Conservation (phyloP, 257 asterid species). For the Plantago major region DNA sequence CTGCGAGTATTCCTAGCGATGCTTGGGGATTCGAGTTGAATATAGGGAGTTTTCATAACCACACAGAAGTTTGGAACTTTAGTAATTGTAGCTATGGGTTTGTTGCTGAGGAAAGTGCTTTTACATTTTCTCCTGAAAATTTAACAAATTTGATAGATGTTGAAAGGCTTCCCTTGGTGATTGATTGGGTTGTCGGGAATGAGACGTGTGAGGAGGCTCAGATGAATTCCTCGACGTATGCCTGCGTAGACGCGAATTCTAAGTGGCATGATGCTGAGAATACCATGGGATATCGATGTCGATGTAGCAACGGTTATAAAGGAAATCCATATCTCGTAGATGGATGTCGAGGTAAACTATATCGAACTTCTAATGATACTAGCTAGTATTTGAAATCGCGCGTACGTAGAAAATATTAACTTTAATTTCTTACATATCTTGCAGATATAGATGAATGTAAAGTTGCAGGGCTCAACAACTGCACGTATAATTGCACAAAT, state of each 20-base stretch:
- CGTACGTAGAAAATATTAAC: too few species aligned
- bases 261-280: not conserved
- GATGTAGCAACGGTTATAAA: constrained; percentile 25
- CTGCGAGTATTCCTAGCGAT: constrained; percentile 11
- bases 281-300: constrained; percentile 37
- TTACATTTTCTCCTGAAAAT: constrained; percentile 10
- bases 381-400: too few species aligned
- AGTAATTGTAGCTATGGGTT: constrained; percentile 32
- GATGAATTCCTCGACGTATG: constrained; percentile 19
- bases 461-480: not conserved
- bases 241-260: constrained; percentile 7
- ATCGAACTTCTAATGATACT: too few species aligned
- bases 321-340: not conserved
- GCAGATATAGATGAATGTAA: too few species aligned
- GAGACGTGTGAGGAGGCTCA: constrained; percentile 15
- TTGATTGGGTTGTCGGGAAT: constrained; percentile 39
- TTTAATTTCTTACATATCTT: constrained; percentile 22
- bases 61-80: not conserved
- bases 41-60: not conserved
- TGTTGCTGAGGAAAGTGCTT: constrained; percentile 17
- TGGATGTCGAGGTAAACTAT: not conserved
- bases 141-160: constrained; percentile 14
- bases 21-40: not conserved
- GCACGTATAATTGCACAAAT: constrained; percentile 17
- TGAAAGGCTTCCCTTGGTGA: constrained; percentile 23